These are phyloP conservation scores for Geotrichum restrictum DNA, from an alignment of 1,139 yeast species.

Conservation along the genomic window DNA sequence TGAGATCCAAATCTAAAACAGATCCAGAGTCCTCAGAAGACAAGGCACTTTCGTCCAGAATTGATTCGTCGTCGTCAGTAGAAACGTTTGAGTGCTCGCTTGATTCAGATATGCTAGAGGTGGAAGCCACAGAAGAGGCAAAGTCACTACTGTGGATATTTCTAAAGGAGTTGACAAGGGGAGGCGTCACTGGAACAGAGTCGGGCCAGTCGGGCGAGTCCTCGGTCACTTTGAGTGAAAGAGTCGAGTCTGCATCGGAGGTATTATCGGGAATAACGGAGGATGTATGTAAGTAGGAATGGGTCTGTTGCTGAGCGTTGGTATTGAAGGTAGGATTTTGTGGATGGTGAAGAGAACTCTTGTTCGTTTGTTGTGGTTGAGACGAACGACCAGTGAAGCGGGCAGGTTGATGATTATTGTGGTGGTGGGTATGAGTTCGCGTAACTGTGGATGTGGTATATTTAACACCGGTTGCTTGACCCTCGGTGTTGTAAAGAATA, in stretches of 20 bases:
- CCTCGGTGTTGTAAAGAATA: constrained; percentile 38
- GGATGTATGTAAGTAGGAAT: constrained; percentile 1
- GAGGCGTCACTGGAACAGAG: background rate
- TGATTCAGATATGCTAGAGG: constrained; percentile 20
- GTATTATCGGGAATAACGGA: background rate
- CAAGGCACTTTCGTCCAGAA: constrained; percentile 17
- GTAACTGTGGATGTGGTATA: constrained; percentile 40
- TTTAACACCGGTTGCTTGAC: constrained; percentile 29
- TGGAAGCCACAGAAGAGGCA: constrained; percentile 10
- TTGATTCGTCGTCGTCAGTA: constrained; percentile 20
- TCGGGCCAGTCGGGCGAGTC: no score
- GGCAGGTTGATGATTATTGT: constrained; percentile 39
- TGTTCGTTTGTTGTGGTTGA: constrained; percentile 11
- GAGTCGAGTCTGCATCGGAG: background rate
- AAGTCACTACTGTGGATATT: constrained; percentile 15
- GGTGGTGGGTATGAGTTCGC: constrained; percentile 63
- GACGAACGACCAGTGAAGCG: constrained; percentile 1
- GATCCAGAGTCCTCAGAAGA: constrained; percentile 20
- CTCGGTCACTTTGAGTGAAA: background rate
- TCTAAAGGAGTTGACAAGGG: constrained; percentile 10
- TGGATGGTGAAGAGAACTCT: constrained; percentile 23
- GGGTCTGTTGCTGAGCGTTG: constrained; percentile 1
- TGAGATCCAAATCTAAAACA: constrained; percentile 1
- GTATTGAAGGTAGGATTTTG: constrained; percentile 21
- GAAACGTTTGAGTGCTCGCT: constrained; percentile 18